Evolutionary conservation across 768 basidiomycete species (phyloP).

Genomic region (Rhodotorula sphaerocarpa): DNA sequence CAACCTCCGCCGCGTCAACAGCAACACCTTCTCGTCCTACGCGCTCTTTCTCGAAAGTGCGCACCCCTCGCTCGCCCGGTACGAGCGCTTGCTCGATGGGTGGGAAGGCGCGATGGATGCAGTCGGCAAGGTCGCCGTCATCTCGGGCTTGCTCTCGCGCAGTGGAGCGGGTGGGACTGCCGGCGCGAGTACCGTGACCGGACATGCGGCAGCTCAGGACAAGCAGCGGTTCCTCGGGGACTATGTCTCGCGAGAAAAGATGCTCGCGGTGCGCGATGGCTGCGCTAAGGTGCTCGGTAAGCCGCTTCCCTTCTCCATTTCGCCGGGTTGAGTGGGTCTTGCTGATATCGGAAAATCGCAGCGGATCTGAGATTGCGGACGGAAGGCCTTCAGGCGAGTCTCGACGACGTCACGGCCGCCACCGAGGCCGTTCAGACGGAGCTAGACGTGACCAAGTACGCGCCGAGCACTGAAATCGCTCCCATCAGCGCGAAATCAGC

Average conservation of each 20-base stretch:
- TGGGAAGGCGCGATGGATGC: conserved; percentile 35
- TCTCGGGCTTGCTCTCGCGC: conserved; percentile 10
- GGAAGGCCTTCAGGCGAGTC: conserved; percentile 14
- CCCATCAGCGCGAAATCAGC: too few species aligned
- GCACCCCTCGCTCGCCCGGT: conserved; percentile 19
- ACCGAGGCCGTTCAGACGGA: conserved; percentile 31
- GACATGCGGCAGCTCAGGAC: conserved; percentile 4
- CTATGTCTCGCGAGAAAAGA: conserved; percentile 37
- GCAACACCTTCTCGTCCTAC: conserved; percentile 18
- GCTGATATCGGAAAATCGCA: neutral
- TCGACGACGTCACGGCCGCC: conserved; percentile 24
- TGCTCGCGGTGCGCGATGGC: conserved; percentile 35
- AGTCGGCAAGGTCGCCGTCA: conserved; percentile 31
- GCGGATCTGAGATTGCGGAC: conserved; percentile 25
- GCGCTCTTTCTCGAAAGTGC: conserved; percentile 28
- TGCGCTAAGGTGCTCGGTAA: conserved; percentile 35
- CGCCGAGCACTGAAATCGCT: too few species aligned
- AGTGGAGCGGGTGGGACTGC: neutral
- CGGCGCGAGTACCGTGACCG: too few species aligned
- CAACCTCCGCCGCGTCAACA: conserved; percentile 35
- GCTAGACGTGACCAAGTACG: conserved; percentile 27
- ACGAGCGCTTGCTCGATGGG: conserved; percentile 23
- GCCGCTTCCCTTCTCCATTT: neutral
- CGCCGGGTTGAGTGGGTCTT: too few species aligned
- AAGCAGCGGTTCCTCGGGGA: conserved; percentile 37